A percentile compares a stretch with the other conserved stretches of the same genome.
These are phyloP conservation scores for Podospora conica DNA, from an alignment of 495 filamentous ascomycete genomes.

Conservation along the genomic window DNA sequence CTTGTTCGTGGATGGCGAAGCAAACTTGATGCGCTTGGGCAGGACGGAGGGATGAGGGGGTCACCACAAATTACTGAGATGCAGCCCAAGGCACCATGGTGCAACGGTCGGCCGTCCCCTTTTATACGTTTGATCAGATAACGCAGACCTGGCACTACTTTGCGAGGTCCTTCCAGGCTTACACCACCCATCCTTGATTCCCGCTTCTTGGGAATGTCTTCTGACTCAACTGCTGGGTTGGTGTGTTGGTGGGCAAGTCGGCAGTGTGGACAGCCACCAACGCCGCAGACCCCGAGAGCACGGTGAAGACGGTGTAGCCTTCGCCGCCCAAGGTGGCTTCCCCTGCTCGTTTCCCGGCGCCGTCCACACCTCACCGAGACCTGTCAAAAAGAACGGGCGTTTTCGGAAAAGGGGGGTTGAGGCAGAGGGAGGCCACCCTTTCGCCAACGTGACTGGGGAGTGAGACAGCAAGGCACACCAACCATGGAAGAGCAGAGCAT, in stretches of 20 bases:
- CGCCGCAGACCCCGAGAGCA: background rate
- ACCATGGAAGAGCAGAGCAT: slow-evolving; percentile 5
- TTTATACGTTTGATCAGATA: slow-evolving; percentile 6
- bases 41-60: background rate
- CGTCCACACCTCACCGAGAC: slow-evolving; percentile 24
- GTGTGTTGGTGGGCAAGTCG: slow-evolving; percentile 17
- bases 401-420: slow-evolving; percentile 13
- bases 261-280: background rate
- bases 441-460: slow-evolving; percentile 26
- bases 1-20: background rate
- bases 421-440: slow-evolving; percentile 12
- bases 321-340: background rate
- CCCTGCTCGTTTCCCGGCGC: slow-evolving; percentile 4
- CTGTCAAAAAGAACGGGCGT: slow-evolving; percentile 13
- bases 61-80: background rate
- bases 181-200: background rate
- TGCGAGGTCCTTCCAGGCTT: slow-evolving; percentile 10
- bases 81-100: background rate
- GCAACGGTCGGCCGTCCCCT: background rate
- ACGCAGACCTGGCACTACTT: background rate
- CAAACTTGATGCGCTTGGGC: background rate
- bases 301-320: background rate
- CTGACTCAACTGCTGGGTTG: slow-evolving; percentile 21
- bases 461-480: slow-evolving; percentile 34
- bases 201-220: slow-evolving; percentile 13